Conservation (phyloP, 1,284 basidiomycete species). For the Trametes hirsuta region DNA sequence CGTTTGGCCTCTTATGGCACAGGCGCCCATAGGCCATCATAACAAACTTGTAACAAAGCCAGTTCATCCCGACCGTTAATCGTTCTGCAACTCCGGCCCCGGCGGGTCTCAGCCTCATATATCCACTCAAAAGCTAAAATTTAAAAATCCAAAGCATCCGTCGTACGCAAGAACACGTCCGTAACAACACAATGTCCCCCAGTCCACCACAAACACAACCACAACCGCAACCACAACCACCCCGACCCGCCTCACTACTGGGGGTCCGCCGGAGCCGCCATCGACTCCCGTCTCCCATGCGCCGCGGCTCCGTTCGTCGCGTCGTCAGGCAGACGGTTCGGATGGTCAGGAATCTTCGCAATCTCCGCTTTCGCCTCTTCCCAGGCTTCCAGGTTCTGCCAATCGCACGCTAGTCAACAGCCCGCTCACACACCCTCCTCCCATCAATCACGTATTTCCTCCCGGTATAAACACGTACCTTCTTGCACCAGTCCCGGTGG, state of each 20-base stretch:
- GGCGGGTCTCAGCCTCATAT: conserved; percentile 4
- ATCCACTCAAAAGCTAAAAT: conserved; percentile 2
- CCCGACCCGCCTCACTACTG: conserved; percentile 23
- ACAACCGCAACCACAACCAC: neutral
- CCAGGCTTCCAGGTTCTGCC: conserved; percentile 94
- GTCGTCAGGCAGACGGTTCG: conserved; percentile 63
- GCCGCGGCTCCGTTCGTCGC: conserved; percentile 13
- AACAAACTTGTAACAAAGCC: neutral
- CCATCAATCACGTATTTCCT: neutral
- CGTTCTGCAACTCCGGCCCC: neutral
- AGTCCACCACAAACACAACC: neutral
- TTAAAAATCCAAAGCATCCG: conserved; percentile 8
- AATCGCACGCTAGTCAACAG: neutral
- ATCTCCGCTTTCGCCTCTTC: conserved; percentile 93
- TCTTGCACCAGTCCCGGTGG: conserved; percentile 95
- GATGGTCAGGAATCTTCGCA: conserved; percentile 86
- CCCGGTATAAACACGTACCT: conserved; percentile 52
- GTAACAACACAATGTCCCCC: neutral
- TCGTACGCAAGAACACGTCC: neutral
- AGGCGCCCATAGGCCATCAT: conserved; percentile 4
- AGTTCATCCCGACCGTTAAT: neutral
- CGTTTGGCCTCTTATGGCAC: neutral
- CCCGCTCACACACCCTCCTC: neutral
- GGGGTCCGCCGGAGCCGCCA: conserved; percentile 53
- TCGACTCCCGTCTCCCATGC: conserved; percentile 53